Evolutionary conservation across 2,329 filamentous ascomycete genomes (phyloP).

Genomic region (Fusarium haematococcum): DNA sequence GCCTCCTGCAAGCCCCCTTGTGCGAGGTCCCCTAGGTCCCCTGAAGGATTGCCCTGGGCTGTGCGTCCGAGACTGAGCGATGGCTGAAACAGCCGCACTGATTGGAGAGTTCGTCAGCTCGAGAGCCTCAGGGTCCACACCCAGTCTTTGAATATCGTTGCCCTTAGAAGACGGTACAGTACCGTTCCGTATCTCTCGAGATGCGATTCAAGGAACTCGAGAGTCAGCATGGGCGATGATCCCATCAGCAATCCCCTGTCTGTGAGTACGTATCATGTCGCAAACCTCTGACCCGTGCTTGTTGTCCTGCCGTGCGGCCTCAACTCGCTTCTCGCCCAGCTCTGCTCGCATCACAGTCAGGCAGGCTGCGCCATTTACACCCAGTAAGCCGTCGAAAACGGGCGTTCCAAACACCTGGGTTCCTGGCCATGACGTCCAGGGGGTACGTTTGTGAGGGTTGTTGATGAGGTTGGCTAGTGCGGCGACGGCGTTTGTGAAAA

Average conservation of each 20-base stretch:
- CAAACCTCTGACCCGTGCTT: slow-evolving; percentile 4
- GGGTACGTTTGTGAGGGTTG: slow-evolving; percentile 23
- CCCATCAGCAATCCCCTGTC: neutral
- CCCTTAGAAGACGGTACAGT: slow-evolving; percentile 26
- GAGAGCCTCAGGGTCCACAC: slow-evolving; percentile 46
- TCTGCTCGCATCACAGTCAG: neutral
- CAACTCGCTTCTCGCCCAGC: neutral
- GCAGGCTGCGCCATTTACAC: slow-evolving; percentile 36
- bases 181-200: slow-evolving; percentile 28
- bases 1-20: slow-evolving; percentile 17
- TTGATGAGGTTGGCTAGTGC: slow-evolving; percentile 31
- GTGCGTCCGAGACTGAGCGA: slow-evolving; percentile 19
- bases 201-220: slow-evolving; percentile 21
- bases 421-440: slow-evolving; percentile 31
- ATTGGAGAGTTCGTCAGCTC: slow-evolving; percentile 30
- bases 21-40: slow-evolving; percentile 13
- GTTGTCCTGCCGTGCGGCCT: neutral
- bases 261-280: neutral
- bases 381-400: slow-evolving; percentile 21
- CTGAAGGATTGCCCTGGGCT: slow-evolving; percentile 5
- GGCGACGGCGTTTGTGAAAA: slow-evolving; percentile 38
- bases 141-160: slow-evolving; percentile 25
- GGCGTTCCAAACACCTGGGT: slow-evolving; percentile 25
- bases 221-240: slow-evolving; percentile 19
- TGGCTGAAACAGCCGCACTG: slow-evolving; percentile 24